Evolutionary conservation across 2,329 filamentous ascomycete genomes (phyloP), one percentile per base, ranked within the genome.

Genomic region (Ceratocystis ficicola): DNA sequence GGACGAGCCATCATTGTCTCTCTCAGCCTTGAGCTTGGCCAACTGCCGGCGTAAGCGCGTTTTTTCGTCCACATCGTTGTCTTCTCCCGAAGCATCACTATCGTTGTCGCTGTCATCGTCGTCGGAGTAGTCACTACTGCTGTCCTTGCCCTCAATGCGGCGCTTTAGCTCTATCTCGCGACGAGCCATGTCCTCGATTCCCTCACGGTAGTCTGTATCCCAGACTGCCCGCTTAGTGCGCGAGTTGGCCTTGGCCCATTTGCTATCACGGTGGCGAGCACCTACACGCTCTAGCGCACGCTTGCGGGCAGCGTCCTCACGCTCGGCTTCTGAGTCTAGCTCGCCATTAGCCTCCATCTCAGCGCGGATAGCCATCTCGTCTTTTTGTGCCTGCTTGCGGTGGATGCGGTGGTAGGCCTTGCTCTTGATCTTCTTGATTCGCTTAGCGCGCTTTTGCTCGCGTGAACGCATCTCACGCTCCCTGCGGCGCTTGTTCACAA

Each of bases 401-500:
- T 97, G 93, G 15, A 97, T 87, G 57, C 92, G 87, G 65, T 93
- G 89, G 74, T 95, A 99, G 0, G 91, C 84, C 75, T 96, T 99
- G 74, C 89, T 95, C 81, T 99, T 99, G 78, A 99, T 99, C 79
- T 97, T 97, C 78, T 96, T 96, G 76, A 99, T 90, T 28, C 94
- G 87, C 76, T 92, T 95, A 6, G 91, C 84, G 66, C 91, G 87
- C 55, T 91, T 86, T 72, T 95, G 88, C 76, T 97, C 93, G 10
- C 92, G 83, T 71, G 95, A 96, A 69, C 93, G 82, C 6, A 96
- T 77, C 71, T 97, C 93, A 70, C 94, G 83, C 69, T 89, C 86
- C 74, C 86, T 86, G 12, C 94, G 86, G 66, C 93, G 82, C 72
- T 92, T 85, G 61, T 86, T 85, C 66, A 86, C 81, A 28, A 89